Evolutionary conservation across 371 early-diverging fungal genomes (phyloP).

Genomic region (Mortierella sp.): DNA sequence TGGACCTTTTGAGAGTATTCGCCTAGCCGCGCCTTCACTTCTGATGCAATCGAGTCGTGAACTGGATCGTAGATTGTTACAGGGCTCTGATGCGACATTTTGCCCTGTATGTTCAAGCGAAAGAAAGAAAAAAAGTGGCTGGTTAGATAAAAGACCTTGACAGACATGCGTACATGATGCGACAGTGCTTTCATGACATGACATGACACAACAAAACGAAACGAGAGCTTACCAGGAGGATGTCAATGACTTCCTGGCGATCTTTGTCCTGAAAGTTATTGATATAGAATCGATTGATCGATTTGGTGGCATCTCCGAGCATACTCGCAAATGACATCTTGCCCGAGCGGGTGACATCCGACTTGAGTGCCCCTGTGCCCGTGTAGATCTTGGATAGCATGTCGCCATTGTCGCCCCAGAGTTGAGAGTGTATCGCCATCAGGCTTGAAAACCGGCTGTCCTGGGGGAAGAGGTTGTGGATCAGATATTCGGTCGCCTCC

Average conservation of each 20-base stretch:
- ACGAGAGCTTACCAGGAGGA: constrained; percentile 75
- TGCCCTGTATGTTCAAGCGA: constrained; percentile 62
- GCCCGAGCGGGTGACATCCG: constrained; percentile 92
- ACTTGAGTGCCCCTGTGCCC: constrained; percentile 98
- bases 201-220: background rate
- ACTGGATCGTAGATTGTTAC: constrained; percentile 76
- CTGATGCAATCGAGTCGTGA: constrained; percentile 68
- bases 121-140: background rate
- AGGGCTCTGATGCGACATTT: constrained; percentile 66
- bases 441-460: constrained; percentile 51
- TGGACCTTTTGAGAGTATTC: constrained; percentile 69
- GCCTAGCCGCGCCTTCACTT: constrained; percentile 65
- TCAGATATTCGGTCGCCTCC: constrained; percentile 38
- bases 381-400: constrained; percentile 95
- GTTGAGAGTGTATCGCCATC: constrained; percentile 66
- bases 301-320: constrained; percentile 93
- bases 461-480: constrained; percentile 37
- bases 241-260: constrained; percentile 93
- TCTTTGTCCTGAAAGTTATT: constrained; percentile 94
- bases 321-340: constrained; percentile 87
- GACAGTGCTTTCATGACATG: background rate
- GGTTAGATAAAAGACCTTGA: background rate
- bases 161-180: background rate
- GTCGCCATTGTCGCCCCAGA: constrained; percentile 99
- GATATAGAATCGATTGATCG: constrained; percentile 92